phyloP scores from a whole-genome alignment of 164 flowering plant species.

The Dillenia turbinata region DNA sequence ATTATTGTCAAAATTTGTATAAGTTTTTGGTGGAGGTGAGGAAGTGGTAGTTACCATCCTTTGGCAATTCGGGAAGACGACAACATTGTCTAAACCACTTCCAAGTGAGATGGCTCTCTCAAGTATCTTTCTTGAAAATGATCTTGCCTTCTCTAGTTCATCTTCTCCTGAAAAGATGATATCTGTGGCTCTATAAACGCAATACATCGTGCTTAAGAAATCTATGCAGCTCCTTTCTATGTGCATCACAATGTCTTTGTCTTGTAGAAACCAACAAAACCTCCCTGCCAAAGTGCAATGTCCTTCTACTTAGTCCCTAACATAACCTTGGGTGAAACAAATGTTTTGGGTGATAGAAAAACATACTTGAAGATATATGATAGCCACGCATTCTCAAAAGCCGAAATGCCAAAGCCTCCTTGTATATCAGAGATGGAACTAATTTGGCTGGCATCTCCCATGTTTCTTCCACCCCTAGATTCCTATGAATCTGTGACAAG shows the following conservation, averaged over 20 bases:
- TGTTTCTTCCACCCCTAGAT: slow-evolving; percentile 5
- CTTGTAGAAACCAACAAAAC: slow-evolving; percentile 30
- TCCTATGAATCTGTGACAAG: slow-evolving; percentile 25
- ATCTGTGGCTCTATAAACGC: slow-evolving; percentile 36
- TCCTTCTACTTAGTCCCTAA: neutral
- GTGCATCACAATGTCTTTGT: slow-evolving; percentile 11
- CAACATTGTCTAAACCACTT: too few species aligned
- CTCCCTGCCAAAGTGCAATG: slow-evolving; percentile 9
- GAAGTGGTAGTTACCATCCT: too few species aligned
- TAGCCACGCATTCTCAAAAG: slow-evolving; percentile 40
- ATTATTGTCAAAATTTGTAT: too few species aligned
- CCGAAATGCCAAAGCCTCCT: slow-evolving; percentile 37
- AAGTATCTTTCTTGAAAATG: slow-evolving; percentile 16
- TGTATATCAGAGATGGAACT: slow-evolving; percentile 20
- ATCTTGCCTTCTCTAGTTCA: slow-evolving; percentile 31
- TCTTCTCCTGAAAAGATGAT: slow-evolving; percentile 29
- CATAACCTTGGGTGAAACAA: neutral
- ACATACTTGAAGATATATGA: slow-evolving; percentile 27
- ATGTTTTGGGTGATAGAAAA: neutral
- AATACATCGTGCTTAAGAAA: slow-evolving; percentile 20
- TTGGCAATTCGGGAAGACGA: too few species aligned
- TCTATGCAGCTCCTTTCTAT: slow-evolving; percentile 19
- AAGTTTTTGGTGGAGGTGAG: too few species aligned
- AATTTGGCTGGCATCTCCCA: neutral
- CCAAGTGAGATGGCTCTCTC: slow-evolving; percentile 9